Percentiles rank a stretch among this genome's conserved stretches.
Conservation (phyloP, 108 stramenopile genomes). For the Ochromonas danica region DNA sequence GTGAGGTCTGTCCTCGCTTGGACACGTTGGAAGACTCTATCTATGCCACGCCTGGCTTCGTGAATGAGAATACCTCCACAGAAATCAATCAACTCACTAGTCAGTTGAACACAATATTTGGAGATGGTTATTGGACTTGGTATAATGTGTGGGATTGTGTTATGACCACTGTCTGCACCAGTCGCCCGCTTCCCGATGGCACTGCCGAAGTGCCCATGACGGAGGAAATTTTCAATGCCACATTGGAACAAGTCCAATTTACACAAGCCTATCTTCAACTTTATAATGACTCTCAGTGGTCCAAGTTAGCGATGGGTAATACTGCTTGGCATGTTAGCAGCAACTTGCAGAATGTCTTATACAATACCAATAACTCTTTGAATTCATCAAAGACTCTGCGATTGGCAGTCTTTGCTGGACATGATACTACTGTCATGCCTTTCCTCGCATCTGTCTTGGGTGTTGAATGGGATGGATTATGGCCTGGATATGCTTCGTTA, state of each 20-base stretch:
- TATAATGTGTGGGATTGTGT: constrained; percentile 69
- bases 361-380: background rate
- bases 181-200: constrained; percentile 64
- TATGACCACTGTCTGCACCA: constrained; percentile 80
- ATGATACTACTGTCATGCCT: constrained; percentile 80
- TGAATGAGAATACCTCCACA: constrained; percentile 34
- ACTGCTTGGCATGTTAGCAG: constrained; percentile 30
- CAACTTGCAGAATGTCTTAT: constrained; percentile 31
- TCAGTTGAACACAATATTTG: constrained; percentile 22
- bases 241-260: constrained; percentile 25
- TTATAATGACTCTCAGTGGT: constrained; percentile 41
- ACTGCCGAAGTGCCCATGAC: constrained; percentile 13
- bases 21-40: constrained; percentile 52
- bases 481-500: constrained; percentile 77
- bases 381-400: constrained; percentile 28
- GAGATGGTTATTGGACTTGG: constrained; percentile 20
- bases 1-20: constrained; percentile 64
- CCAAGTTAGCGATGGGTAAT: constrained; percentile 53
- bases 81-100: constrained; percentile 19
- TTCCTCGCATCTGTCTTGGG: constrained; percentile 61
- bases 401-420: constrained; percentile 58
- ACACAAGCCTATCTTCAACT: background rate
- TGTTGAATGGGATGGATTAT: constrained; percentile 60
- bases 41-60: constrained; percentile 58
- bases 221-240: constrained; percentile 35